Base-by-base conservation (phyloP, 768 basidiomycete species). In the Boletellus ananas region DNA sequence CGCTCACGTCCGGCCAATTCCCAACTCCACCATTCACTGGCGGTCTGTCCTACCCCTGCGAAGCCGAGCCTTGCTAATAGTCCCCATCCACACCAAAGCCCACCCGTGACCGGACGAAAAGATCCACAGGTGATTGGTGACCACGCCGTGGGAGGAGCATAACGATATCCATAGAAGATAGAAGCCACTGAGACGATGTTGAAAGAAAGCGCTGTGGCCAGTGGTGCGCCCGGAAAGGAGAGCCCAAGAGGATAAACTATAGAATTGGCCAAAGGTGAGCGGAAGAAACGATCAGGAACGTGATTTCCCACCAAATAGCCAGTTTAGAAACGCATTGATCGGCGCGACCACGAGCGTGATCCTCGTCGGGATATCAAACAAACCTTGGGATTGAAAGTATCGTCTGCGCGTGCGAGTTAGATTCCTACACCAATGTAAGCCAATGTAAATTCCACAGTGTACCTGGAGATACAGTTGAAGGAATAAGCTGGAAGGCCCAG, bases 21-120 rank as follows among this genome's bases (percentile, higher is more conserved):
- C 95, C 95, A 95, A 34, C 87, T 85, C 93, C 94, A 97, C 95
- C 94, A 98, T 68, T 96, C 95, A 4, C 82, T 84, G 1, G 90
- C 90, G 4, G 81, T 85, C 66, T 93, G 91, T 1, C 83, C 48
- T 18, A 91, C 81, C 10, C 95, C 94, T 10, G 89, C 88, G 4
- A 94, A 59, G 0, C 94, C 91, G 0, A 98, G 75, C 37, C 79
- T 81, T 6, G 85, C 73, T 36, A 97, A 66, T 8, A 87, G 68
- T 1, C 85, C 81, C 17, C 93, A 75, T 48, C 75, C 77, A 3
- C 78, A 80, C 65, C 93, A 87, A 58, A 80, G 79, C 8, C 81
- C 74, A 39, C 75, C 67, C 0, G 77, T 77, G 27, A 90, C 60
- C 0, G 90, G 92, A 37, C 49, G 31, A 14, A 63, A 34, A 29